Conservation (phyloP, 345 rosid genomes). For the Populus pruinosa region DNA sequence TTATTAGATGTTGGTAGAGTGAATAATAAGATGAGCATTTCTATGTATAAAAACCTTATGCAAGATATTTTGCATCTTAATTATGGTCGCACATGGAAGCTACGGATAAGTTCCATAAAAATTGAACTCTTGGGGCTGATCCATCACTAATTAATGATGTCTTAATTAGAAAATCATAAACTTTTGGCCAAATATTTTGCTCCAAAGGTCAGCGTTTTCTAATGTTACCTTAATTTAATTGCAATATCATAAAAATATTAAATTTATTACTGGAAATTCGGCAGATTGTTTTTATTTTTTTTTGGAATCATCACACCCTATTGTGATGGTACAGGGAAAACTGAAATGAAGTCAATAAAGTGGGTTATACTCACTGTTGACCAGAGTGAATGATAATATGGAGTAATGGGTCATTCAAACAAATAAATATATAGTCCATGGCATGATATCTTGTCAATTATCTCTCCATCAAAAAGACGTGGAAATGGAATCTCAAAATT, state of each 20-base stretch:
- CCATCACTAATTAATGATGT: neutral
- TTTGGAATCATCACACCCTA: neutral
- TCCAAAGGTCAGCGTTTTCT: neutral
- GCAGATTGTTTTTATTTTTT: too few species aligned
- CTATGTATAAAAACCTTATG: neutral
- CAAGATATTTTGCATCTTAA: neutral
- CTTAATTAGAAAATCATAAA: neutral
- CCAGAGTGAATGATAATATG: conserved; percentile 9
- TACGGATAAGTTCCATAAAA: neutral
- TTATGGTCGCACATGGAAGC: too few species aligned
- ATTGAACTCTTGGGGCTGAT: neutral
- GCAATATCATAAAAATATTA: neutral
- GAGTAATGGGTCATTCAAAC: conserved; percentile 10
- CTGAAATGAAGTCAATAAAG: conserved; percentile 9
- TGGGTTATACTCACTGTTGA: neutral
- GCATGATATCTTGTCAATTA: conserved; percentile 11
- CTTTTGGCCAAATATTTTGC: neutral
- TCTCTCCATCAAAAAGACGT: conserved; percentile 16
- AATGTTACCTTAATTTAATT: neutral
- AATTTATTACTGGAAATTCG: neutral
- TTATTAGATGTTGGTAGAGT: neutral
- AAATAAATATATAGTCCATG: neutral
- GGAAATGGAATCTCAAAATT: conserved; percentile 17
- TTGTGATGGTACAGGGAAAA: neutral
- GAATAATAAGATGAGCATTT: neutral